Conservation (phyloP, 805 yeast species). For the Starmerella lactis-condensi region DNA sequence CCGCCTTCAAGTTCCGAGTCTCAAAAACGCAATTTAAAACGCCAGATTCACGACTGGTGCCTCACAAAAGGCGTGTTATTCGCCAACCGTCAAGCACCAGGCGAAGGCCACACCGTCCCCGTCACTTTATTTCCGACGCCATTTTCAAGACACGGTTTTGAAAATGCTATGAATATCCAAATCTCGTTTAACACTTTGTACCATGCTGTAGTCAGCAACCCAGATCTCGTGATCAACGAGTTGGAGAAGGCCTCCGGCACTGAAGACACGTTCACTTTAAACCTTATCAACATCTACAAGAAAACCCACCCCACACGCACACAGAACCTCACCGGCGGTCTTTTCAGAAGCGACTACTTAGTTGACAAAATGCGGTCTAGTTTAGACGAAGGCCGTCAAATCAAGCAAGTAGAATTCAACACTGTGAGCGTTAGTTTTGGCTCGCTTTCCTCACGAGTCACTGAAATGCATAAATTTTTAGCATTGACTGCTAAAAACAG, state of each 20-base stretch:
- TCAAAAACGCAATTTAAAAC: conserved; percentile 14
- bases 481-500: conserved; percentile 25
- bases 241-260: conserved; percentile 23
- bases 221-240: conserved; percentile 43
- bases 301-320: conserved; percentile 25
- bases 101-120: conserved; percentile 54
- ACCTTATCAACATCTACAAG: conserved; percentile 41
- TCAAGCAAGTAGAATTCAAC: conserved; percentile 91
- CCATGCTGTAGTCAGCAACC: conserved; percentile 40
- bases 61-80: conserved; percentile 65
- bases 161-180: conserved; percentile 50
- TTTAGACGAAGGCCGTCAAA: conserved; percentile 25
- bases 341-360: conserved; percentile 84
- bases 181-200: conserved; percentile 54
- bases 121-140: conserved; percentile 84
- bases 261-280: conserved; percentile 73
- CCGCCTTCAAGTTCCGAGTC: conserved; percentile 17
- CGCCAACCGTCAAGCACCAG: conserved; percentile 3
- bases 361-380: conserved; percentile 27
- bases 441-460: conserved; percentile 66
- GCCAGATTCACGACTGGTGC: conserved; percentile 46
- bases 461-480: conserved; percentile 47
- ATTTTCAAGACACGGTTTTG: conserved; percentile 49
- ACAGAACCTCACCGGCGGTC: conserved; percentile 49
- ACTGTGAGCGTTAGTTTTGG: conserved; percentile 93